A percentile compares a stretch with the other conserved stretches of the same genome.
Evolutionary conservation across 306 rosid species (phyloP).

Genomic region (Styphnolobium japonicum): DNA sequence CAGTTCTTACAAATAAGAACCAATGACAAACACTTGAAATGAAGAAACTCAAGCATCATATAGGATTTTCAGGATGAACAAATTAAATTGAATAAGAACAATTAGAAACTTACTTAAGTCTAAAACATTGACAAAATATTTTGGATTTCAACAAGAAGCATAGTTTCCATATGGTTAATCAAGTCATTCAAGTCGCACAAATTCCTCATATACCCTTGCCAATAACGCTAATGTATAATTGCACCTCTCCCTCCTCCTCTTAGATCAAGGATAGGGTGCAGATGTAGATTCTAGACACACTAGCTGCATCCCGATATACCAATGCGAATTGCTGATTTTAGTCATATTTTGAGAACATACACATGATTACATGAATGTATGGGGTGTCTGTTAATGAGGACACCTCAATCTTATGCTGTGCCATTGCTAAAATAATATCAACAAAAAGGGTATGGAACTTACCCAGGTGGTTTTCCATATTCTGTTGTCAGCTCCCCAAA

Average conservation of each 20-base stretch:
- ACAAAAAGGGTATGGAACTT: slow-evolving; percentile 30
- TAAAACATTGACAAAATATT: background rate
- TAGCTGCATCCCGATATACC: background rate
- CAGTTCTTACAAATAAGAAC: background rate
- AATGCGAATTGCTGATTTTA: background rate
- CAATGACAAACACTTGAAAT: background rate
- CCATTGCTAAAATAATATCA: background rate
- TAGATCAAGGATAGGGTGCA: background rate
- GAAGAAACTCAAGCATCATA: background rate
- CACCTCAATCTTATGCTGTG: background rate
- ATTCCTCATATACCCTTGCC: background rate
- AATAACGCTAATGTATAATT: background rate
- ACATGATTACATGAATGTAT: background rate
- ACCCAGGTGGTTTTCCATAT: slow-evolving; percentile 99
- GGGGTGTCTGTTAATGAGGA: background rate
- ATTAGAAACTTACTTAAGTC: background rate
- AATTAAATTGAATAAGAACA: background rate
- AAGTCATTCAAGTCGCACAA: background rate
- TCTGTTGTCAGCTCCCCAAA: slow-evolving; percentile 97
- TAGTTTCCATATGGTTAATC: background rate
- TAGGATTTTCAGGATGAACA: background rate
- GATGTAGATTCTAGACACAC: background rate
- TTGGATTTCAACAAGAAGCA: background rate
- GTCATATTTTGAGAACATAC: background rate
- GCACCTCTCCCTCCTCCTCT: background rate